Conservation (phyloP, 345 rosid species). For the Combretum micranthum region DNA sequence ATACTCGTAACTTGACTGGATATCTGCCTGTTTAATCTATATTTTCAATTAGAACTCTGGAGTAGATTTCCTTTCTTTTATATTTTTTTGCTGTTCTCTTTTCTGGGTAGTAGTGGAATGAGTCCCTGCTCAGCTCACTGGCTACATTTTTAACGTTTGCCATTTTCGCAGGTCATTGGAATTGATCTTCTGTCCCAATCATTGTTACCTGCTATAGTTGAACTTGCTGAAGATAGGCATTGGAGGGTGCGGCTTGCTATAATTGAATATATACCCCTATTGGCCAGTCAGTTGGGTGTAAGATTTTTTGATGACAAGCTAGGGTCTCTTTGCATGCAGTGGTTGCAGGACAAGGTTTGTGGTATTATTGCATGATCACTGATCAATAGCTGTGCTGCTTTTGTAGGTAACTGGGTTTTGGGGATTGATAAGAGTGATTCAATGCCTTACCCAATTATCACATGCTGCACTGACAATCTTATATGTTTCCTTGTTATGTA, state of each 20-base stretch:
- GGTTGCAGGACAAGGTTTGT: constrained; percentile 93
- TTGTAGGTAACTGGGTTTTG: no score
- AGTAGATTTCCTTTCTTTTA: not conserved
- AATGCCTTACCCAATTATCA: no score
- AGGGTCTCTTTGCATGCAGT: constrained; percentile 94
- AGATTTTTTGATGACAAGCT: constrained; percentile 92
- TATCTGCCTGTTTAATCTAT: not conserved
- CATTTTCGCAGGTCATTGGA: constrained; percentile 68
- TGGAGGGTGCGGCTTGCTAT: constrained; percentile 97
- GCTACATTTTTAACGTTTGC: not conserved
- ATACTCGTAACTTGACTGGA: no score
- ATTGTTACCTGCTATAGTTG: constrained; percentile 89
- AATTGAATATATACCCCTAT: constrained; percentile 87
- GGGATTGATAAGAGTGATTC: no score
- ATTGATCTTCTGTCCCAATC: constrained; percentile 93
- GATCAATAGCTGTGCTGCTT: no score
- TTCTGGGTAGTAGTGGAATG: no score
- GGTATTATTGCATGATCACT: not conserved
- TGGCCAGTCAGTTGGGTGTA: constrained; percentile 93
- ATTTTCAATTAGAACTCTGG: not conserved
- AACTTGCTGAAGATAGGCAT: constrained; percentile 96
- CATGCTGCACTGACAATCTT: no score
- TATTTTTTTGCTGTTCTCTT: not conserved
- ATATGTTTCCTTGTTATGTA: no score
- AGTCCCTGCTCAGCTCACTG: no score